phyloP scores from a whole-genome alignment of 768 basidiomycete genomes.

The Suillus fuscotomentosus region DNA sequence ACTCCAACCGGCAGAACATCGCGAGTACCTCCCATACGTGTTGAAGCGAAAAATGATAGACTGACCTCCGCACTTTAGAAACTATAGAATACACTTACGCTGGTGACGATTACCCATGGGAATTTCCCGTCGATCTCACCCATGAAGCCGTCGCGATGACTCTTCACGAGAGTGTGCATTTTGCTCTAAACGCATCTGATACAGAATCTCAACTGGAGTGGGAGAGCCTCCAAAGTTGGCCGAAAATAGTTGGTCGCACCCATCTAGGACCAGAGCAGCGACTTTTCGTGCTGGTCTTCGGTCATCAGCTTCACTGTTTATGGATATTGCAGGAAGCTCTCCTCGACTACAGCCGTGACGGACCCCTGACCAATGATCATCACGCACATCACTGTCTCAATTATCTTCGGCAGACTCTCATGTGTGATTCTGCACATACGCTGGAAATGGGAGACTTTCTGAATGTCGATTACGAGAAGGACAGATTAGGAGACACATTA shows the following conservation, averaged over 20 bases:
- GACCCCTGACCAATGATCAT: background rate
- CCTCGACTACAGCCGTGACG: background rate
- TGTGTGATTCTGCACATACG: slow-evolving; percentile 22
- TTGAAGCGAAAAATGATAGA: background rate
- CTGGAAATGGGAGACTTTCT: slow-evolving; percentile 35
- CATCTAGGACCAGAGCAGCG: background rate
- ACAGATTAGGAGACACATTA: slow-evolving; percentile 16
- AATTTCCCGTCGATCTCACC: background rate
- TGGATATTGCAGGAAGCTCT: background rate
- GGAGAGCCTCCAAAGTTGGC: background rate
- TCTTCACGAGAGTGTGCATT: slow-evolving; percentile 1
- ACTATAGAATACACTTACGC: background rate
- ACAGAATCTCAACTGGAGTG: background rate
- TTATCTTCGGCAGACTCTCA: slow-evolving; percentile 35
- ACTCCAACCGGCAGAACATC: background rate
- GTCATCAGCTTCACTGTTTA: background rate
- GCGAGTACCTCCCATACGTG: background rate
- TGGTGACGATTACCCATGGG: background rate
- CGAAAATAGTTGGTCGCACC: background rate
- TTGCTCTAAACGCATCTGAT: background rate
- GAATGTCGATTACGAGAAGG: slow-evolving; percentile 22
- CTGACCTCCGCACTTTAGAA: background rate
- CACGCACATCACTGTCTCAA: slow-evolving; percentile 38
- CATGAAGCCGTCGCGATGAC: slow-evolving; percentile 9
- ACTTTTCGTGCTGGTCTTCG: background rate